Evolutionary conservation across 106 monocot species (phyloP).

Genomic region (Dendrobium catenatum): DNA sequence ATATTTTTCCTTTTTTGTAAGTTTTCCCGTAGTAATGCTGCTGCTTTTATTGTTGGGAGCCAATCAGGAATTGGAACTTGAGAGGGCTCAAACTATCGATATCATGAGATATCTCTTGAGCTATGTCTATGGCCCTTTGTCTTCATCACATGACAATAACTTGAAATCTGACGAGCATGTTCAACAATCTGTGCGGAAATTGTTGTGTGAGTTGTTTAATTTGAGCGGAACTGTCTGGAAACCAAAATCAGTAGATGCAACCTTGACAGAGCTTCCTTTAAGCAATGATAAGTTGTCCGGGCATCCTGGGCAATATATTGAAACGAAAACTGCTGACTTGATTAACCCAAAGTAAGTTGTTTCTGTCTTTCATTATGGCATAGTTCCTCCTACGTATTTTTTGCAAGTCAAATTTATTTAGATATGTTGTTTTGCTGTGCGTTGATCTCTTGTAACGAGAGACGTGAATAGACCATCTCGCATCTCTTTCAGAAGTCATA

Average conservation of each 20-base stretch:
- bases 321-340: slow-evolving; percentile 72
- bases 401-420: too few species aligned
- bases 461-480: too few species aligned
- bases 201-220: slow-evolving; percentile 49
- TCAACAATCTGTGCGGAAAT: slow-evolving; percentile 40
- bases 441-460: too few species aligned
- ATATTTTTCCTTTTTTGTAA: background rate
- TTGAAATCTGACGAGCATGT: slow-evolving; percentile 20
- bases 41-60: background rate
- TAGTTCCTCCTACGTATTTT: too few species aligned
- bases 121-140: slow-evolving; percentile 23
- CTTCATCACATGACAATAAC: slow-evolving; percentile 1
- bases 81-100: slow-evolving; percentile 54
- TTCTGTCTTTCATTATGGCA: too few species aligned
- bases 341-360: slow-evolving; percentile 68
- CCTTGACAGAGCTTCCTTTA: background rate
- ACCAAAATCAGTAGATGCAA: slow-evolving; percentile 25
- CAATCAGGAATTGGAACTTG: slow-evolving; percentile 34
- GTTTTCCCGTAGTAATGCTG: background rate
- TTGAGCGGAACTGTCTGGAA: slow-evolving; percentile 13
- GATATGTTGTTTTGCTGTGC: too few species aligned
- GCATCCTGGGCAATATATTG: slow-evolving; percentile 38
- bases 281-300: slow-evolving; percentile 24
- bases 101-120: slow-evolving; percentile 65
- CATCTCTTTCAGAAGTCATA: too few species aligned